Conservation (phyloP, 441 rosid genomes). For the California macrophylla region DNA sequence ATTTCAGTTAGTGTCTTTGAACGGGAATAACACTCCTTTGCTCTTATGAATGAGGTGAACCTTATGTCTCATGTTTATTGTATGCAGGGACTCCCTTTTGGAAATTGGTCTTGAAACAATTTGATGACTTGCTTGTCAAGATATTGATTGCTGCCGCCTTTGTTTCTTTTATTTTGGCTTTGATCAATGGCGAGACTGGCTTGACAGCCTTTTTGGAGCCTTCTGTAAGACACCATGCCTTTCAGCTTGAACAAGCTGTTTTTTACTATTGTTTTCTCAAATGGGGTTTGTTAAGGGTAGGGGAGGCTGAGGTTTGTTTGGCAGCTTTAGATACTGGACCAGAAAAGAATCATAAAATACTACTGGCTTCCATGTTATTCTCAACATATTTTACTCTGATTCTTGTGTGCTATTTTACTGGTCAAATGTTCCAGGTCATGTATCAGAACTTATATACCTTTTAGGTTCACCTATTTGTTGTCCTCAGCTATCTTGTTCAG, state of each 20-base stretch:
- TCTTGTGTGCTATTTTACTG: background rate
- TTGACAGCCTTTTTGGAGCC: conserved; percentile 95
- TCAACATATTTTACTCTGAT: background rate
- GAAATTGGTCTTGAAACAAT: conserved; percentile 92
- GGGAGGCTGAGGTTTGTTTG: background rate
- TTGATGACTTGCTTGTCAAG: conserved; percentile 96
- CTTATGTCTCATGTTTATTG: conserved; percentile 23
- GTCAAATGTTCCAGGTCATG: background rate
- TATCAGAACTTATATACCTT: background rate
- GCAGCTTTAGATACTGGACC: background rate
- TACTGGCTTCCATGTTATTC: background rate
- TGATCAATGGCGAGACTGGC: conserved; percentile 94
- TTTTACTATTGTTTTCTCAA: conserved; percentile 3
- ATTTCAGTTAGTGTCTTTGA: background rate
- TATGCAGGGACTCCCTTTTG: conserved; percentile 88
- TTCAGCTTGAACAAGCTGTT: conserved; percentile 13
- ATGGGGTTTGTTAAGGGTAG: background rate
- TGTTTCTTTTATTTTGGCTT: conserved; percentile 77
- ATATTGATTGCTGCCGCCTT: conserved; percentile 89
- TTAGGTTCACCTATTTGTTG: background rate
- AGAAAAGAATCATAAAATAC: background rate
- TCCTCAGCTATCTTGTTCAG: background rate
- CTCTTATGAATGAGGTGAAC: background rate
- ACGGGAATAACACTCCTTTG: background rate
- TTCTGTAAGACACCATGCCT: conserved; percentile 52